Evolutionary conservation across 2,329 filamentous ascomycete species (phyloP).

Genomic region (Emericellopsis atlantica): DNA sequence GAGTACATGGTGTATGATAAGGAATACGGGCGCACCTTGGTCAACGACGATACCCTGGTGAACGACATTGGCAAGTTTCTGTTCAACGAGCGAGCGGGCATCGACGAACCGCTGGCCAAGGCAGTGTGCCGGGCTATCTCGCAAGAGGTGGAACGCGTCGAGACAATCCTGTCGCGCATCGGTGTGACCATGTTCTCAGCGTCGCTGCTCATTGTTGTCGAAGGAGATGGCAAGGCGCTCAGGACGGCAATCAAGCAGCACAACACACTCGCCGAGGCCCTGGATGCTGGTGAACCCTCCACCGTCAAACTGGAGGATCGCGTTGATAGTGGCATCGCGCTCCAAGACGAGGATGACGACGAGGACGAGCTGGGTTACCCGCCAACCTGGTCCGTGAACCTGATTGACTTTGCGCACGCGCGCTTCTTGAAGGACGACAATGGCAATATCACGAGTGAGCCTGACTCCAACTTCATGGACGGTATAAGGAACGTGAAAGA

Average conservation of each 20-base stretch:
- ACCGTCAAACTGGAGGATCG: constrained; percentile 17
- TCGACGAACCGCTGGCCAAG: constrained; percentile 44
- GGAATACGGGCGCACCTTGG: constrained; percentile 41
- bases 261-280: constrained; percentile 31
- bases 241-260: constrained; percentile 40
- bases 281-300: constrained; percentile 30
- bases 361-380: constrained; percentile 29
- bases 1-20: constrained; percentile 50
- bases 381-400: constrained; percentile 46
- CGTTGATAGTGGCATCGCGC: constrained; percentile 42
- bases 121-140: constrained; percentile 41
- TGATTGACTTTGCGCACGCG: constrained; percentile 97
- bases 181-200: constrained; percentile 54
- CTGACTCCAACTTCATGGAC: constrained; percentile 70
- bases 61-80: constrained; percentile 44
- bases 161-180: constrained; percentile 37
- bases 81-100: constrained; percentile 44
- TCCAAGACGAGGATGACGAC: constrained; percentile 33
- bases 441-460: constrained; percentile 30
- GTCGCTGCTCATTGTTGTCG: constrained; percentile 50
- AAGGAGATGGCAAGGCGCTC: constrained; percentile 47
- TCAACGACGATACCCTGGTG: constrained; percentile 40
- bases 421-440: constrained; percentile 60
- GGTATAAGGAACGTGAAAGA: constrained; percentile 61
- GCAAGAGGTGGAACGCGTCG: constrained; percentile 37